These are phyloP conservation scores for Pestalotiopsis sp. DNA, from an alignment of 2,329 filamentous ascomycete genomes.

Conservation along the genomic window DNA sequence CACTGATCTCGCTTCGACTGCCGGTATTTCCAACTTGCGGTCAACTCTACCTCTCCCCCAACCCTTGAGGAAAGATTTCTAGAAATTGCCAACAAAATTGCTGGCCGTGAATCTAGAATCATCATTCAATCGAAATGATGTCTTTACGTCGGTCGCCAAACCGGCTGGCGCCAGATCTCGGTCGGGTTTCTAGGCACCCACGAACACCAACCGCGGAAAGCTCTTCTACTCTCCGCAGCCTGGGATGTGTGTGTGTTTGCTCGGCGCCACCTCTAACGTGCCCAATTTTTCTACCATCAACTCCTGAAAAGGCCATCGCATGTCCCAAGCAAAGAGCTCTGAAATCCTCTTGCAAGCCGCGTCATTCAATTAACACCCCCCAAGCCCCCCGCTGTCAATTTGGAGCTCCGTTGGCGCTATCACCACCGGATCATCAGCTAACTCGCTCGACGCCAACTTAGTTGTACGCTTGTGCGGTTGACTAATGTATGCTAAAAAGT, in stretches of 20 bases:
- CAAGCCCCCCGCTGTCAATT: background rate
- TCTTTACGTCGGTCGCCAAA: background rate
- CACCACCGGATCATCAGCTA: background rate
- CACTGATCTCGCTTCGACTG: slow-evolving; percentile 6
- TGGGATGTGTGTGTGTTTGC: background rate
- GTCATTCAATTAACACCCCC: background rate
- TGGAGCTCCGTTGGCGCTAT: background rate
- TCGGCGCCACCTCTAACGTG: background rate
- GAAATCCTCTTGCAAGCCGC: background rate
- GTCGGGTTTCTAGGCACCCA: background rate
- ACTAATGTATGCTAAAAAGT: background rate
- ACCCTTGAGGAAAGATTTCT: background rate
- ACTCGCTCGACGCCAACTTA: background rate
- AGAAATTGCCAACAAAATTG: too few relatives aligned
- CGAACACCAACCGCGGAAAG: background rate
- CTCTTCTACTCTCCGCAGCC: background rate
- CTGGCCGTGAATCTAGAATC: too few relatives aligned
- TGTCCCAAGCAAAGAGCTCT: background rate
- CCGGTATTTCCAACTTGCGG: background rate
- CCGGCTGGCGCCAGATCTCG: background rate
- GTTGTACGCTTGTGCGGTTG: background rate
- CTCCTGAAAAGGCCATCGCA: too few relatives aligned
- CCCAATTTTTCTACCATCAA: background rate
- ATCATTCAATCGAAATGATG: background rate
- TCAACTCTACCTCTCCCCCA: background rate